Evolutionary conservation across 2,329 filamentous ascomycete species (phyloP).

Genomic region (Graphilbum ipis-grandicollis): DNA sequence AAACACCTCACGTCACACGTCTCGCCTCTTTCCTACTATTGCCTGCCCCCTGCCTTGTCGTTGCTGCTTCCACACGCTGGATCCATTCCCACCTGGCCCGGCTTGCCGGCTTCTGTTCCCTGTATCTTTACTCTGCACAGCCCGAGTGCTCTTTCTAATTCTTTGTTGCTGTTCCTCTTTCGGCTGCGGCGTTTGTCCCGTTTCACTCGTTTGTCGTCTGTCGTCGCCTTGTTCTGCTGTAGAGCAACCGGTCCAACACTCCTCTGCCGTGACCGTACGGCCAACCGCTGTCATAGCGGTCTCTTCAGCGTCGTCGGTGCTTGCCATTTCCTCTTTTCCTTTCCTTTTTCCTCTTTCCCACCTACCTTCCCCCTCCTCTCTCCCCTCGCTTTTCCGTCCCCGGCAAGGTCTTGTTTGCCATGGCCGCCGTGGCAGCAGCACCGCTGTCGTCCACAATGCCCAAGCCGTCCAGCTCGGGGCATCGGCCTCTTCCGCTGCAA

Average conservation of each 20-base stretch:
- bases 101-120: neutral
- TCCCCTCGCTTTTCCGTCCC: neutral
- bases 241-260: too few relatives aligned
- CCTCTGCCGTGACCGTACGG: too few relatives aligned
- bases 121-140: neutral
- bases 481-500: constrained; percentile 18
- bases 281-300: too few relatives aligned
- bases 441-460: constrained; percentile 11
- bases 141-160: neutral
- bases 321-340: neutral
- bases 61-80: neutral
- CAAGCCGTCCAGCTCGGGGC: constrained; percentile 12
- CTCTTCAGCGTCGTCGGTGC: neutral
- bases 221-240: too few relatives aligned
- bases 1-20: neutral
- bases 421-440: constrained; percentile 16
- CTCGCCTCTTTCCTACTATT: neutral
- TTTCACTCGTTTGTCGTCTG: neutral
- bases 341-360: neutral
- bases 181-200: neutral
- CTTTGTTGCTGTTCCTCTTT: too few relatives aligned
- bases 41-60: neutral
- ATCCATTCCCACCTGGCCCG: neutral
- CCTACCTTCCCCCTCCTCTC: neutral
- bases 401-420: constrained; percentile 8